Percentiles rank a stretch among this genome's conserved stretches.
These are phyloP conservation scores for Ceratobasidium sp. DNA, from an alignment of 1,284 basidiomycete genomes.

Conservation along the genomic window DNA sequence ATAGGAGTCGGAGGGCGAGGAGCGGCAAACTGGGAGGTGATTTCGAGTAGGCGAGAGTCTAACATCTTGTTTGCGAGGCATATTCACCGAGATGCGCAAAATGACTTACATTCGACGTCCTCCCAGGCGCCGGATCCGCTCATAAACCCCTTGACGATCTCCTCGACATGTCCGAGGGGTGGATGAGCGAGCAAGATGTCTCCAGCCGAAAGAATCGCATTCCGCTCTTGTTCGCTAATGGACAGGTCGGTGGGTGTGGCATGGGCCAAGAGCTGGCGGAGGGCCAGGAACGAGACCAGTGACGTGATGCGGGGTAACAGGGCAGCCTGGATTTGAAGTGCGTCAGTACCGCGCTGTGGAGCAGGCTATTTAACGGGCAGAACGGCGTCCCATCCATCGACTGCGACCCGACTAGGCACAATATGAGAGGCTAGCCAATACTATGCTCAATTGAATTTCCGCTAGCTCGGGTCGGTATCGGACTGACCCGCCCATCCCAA, in stretches of 20 bases:
- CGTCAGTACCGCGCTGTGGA: no score
- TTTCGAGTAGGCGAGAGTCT: constrained; percentile 36
- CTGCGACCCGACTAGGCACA: no score
- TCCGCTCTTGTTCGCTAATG: constrained; percentile 59
- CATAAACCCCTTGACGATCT: constrained; percentile 64
- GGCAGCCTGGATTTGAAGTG: constrained; percentile 50
- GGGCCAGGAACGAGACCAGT: constrained; percentile 69
- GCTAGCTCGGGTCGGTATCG: no score
- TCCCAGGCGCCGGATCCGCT: constrained; percentile 49
- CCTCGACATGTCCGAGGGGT: constrained; percentile 50
- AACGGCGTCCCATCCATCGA: no score
- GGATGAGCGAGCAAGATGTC: constrained; percentile 61
- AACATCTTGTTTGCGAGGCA: background rate
- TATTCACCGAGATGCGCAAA: background rate
- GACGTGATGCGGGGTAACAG: constrained; percentile 56
- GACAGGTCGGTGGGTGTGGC: constrained; percentile 49
- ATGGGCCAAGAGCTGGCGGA: constrained; percentile 63
- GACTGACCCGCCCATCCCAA: no score
- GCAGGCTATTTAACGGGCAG: no score
- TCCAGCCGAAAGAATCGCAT: constrained; percentile 60
- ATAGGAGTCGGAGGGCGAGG: constrained; percentile 31
- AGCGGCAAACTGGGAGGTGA: constrained; percentile 27
- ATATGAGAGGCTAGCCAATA: no score
- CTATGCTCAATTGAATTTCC: no score
- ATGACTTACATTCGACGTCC: constrained; percentile 39